phyloP scores from a whole-genome alignment of 2,329 filamentous ascomycete genomes.

The Xylaria hypoxylon region DNA sequence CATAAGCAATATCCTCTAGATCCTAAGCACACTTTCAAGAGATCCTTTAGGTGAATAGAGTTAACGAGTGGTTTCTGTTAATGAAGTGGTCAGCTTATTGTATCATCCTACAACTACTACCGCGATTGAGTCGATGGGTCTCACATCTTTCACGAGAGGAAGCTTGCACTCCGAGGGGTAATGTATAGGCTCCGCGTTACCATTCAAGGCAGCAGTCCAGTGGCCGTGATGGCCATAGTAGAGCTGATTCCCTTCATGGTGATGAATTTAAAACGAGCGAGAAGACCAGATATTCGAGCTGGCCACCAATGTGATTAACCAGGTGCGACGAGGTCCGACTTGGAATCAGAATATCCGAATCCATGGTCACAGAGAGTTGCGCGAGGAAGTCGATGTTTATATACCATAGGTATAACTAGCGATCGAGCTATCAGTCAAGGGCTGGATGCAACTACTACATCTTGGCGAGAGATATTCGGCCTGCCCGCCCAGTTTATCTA shows the following conservation, averaged over 20 bases:
- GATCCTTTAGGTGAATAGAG: conserved; percentile 45
- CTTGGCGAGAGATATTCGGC: conserved; percentile 8
- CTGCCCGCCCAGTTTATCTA: neutral
- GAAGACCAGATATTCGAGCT: neutral
- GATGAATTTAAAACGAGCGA: neutral
- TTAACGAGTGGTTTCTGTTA: conserved; percentile 45
- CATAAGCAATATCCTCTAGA: conserved; percentile 50
- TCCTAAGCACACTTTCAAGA: conserved; percentile 48
- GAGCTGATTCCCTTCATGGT: conserved; percentile 42
- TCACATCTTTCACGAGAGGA: conserved; percentile 46
- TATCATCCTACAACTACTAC: neutral
- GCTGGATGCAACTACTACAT: neutral
- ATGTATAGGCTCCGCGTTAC: conserved; percentile 42
- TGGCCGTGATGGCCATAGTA: conserved; percentile 36
- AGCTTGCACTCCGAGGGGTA: conserved; percentile 24
- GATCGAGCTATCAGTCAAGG: neutral
- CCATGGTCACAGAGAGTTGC: neutral
- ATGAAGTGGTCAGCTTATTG: conserved; percentile 30
- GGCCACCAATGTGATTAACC: conserved; percentile 4
- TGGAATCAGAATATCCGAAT: neutral
- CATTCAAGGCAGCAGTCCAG: conserved; percentile 37
- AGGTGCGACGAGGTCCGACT: neutral
- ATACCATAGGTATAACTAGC: neutral
- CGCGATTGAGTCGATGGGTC: neutral
- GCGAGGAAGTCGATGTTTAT: neutral